phyloP scores from a whole-genome alignment of 345 rosid species.

The Anastatica hierochuntica region DNA sequence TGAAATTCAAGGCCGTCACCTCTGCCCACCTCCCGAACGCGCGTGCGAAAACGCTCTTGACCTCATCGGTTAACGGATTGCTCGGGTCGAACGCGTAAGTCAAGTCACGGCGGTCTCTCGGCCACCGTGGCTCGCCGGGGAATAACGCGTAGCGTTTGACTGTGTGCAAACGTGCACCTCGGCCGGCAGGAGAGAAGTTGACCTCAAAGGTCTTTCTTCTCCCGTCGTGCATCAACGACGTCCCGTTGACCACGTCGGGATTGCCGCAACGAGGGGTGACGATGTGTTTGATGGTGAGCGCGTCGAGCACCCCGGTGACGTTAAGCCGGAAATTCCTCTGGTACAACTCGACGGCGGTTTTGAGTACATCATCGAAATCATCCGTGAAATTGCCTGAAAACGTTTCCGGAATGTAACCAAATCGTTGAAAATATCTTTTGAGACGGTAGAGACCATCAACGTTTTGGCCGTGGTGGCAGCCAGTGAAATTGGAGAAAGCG shows the following conservation, averaged over 20 bases:
- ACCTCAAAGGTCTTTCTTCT: slow-evolving; percentile 26
- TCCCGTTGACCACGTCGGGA: slow-evolving; percentile 80
- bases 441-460: slow-evolving; percentile 21
- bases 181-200: slow-evolving; percentile 16
- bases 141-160: slow-evolving; percentile 57
- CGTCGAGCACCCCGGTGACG: slow-evolving; percentile 67
- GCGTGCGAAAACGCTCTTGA: slow-evolving; percentile 48
- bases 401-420: slow-evolving; percentile 27
- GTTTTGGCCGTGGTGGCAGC: slow-evolving; percentile 27
- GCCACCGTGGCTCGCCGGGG: slow-evolving; percentile 76
- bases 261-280: slow-evolving; percentile 79
- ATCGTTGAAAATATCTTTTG: slow-evolving; percentile 28
- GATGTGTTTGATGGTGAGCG: slow-evolving; percentile 44
- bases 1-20: slow-evolving; percentile 61
- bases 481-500: slow-evolving; percentile 27
- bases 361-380: slow-evolving; percentile 51
- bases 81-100: slow-evolving; percentile 58
- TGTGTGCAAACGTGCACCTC: slow-evolving; percentile 30
- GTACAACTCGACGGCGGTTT: slow-evolving; percentile 53
- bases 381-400: slow-evolving; percentile 45
- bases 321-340: slow-evolving; percentile 66
- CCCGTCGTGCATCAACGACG: slow-evolving; percentile 59
- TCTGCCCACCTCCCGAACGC: slow-evolving; percentile 70
- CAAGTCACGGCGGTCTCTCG: slow-evolving; percentile 31
- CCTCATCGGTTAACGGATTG: slow-evolving; percentile 34